phyloP scores from a whole-genome alignment of 108 stramenopile species.

The Cyclotella choctawhatcheeana region DNA sequence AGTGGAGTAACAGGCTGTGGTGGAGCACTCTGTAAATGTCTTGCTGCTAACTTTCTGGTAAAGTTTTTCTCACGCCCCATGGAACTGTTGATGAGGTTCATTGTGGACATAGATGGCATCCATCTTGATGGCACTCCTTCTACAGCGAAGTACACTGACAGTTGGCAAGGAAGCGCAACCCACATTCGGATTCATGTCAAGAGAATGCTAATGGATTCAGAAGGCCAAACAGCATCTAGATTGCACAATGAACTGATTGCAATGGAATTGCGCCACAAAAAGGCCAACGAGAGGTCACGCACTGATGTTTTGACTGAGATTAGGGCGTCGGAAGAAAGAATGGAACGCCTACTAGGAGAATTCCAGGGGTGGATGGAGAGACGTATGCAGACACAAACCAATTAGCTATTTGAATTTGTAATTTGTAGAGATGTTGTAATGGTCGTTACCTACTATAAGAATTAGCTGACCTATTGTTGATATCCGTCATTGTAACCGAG shows the following conservation, averaged over 20 bases:
- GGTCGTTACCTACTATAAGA: too few species aligned
- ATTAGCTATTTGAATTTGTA: too few species aligned
- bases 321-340: constrained; percentile 53
- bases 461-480: too few species aligned
- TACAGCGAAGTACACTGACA: constrained; percentile 51
- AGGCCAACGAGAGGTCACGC: constrained; percentile 44
- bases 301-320: constrained; percentile 58
- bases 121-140: constrained; percentile 52
- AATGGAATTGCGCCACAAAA: constrained; percentile 52
- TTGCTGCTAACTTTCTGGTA: constrained; percentile 39
- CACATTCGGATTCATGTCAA: constrained; percentile 54
- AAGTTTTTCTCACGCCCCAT: constrained; percentile 46
- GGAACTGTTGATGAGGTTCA: constrained; percentile 39
- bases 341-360: constrained; percentile 47
- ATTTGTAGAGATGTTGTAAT: too few species aligned
- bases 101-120: constrained; percentile 54
- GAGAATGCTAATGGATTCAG: constrained; percentile 50
- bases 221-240: constrained; percentile 38
- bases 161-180: constrained; percentile 57
- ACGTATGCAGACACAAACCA: too few species aligned
- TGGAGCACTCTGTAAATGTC: constrained; percentile 27
- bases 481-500: too few species aligned
- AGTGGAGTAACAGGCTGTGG: constrained; percentile 48
- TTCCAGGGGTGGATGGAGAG: constrained; percentile 56
- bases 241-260: constrained; percentile 41